A percentile compares a stretch with the other conserved stretches of the same genome.
Conservation (phyloP, 1,139 yeast genomes). For the Geotrichum restrictum region DNA sequence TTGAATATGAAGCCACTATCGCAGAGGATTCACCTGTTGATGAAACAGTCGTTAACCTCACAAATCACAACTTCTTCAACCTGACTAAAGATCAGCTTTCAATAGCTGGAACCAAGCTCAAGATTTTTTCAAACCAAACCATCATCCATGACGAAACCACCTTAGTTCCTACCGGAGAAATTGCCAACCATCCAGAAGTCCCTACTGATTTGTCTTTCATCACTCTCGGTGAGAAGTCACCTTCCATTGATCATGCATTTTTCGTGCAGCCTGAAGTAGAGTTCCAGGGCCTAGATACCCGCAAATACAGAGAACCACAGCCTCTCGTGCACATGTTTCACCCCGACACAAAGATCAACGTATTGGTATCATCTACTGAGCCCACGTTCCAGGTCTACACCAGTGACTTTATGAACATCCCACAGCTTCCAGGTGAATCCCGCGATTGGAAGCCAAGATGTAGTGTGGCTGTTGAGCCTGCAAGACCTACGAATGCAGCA, state of each 20-base stretch:
- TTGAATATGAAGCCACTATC: conserved; percentile 50
- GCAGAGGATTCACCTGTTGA: conserved; percentile 41
- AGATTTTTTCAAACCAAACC: conserved; percentile 35
- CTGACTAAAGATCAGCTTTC: conserved; percentile 35
- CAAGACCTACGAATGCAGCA: conserved; percentile 57
- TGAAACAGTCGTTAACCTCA: conserved; percentile 54
- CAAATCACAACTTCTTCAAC: conserved; percentile 64
- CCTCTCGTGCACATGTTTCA: conserved; percentile 48
- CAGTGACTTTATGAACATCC: conserved; percentile 49
- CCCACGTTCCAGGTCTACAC: conserved; percentile 69
- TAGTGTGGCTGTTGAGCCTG: conserved; percentile 65
- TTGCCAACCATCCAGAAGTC: conserved; percentile 35
- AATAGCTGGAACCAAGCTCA: conserved; percentile 35
- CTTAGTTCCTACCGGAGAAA: conserved; percentile 52
- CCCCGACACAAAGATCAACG: conserved; percentile 45
- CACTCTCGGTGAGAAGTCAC: conserved; percentile 36
- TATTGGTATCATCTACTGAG: conserved; percentile 55
- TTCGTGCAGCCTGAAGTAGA: conserved; percentile 42
- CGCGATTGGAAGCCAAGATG: conserved; percentile 44
- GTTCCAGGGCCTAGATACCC: conserved; percentile 42
- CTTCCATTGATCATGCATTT: conserved; percentile 52
- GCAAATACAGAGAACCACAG: conserved; percentile 38
- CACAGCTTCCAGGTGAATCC: conserved; percentile 36
- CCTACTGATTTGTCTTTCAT: conserved; percentile 31
- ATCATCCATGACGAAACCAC: conserved; percentile 42